Conservation (phyloP, 805 yeast species). For the Metschnikowia vanudenii region DNA sequence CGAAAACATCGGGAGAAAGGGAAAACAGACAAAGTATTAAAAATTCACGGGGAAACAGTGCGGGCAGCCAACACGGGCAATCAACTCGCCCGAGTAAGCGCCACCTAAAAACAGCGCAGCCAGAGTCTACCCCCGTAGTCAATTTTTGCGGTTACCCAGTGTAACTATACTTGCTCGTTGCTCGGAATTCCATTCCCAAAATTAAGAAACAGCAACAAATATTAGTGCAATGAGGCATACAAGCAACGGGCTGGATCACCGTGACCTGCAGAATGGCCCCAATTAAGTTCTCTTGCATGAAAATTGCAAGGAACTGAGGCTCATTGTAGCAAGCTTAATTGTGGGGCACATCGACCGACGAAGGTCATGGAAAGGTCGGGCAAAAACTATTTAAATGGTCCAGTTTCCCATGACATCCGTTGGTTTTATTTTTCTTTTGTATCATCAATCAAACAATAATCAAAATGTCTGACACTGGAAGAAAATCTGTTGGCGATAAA, state of each 20-base stretch:
- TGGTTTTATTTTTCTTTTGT: background rate
- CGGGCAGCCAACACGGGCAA: no score
- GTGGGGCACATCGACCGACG: constrained; percentile 1
- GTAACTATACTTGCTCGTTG: background rate
- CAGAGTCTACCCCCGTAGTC: no score
- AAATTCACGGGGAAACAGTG: no score
- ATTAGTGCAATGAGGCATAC: constrained; percentile 1
- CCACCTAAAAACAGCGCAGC: no score
- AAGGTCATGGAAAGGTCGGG: background rate
- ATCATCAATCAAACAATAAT: constrained; percentile 7
- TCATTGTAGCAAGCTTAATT: constrained; percentile 5
- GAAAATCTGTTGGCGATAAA: constrained; percentile 43
- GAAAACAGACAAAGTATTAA: no score
- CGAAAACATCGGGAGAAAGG: no score
- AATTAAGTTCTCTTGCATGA: background rate
- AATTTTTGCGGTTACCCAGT: no score
- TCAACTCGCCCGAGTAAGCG: no score
- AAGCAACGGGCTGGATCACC: constrained; percentile 3
- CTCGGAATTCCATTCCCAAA: constrained; percentile 6
- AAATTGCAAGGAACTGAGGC: background rate
- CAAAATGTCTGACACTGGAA: constrained; percentile 43
- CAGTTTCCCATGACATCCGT: background rate
- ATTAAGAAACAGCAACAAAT: constrained; percentile 4
- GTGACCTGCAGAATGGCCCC: constrained; percentile 4
- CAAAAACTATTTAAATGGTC: constrained; percentile 12